Base-by-base conservation (phyloP, 2,329 filamentous ascomycete species). In the Penicillium sp. region DNA sequence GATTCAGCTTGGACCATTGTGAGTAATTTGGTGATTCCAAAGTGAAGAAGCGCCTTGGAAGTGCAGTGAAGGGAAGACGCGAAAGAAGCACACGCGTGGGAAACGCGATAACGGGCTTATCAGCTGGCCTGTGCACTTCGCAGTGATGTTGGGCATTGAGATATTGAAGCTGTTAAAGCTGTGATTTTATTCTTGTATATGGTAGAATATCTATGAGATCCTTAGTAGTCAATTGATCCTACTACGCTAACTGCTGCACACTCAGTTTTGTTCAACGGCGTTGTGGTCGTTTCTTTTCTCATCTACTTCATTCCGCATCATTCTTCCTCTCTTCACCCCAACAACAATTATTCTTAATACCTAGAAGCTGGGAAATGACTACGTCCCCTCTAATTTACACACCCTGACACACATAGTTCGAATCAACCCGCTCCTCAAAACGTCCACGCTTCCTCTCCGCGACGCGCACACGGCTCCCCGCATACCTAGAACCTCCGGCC, bases 1-100 rank as follows among this genome's bases (percentile, higher is more conserved):
- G 79, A 81, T 66, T 81, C 79, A 54, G 78, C 77, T 66, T 80
- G 75, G 21, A 65, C 71, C 77, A 79, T 79, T 71, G 57, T 47
- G 50, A 42, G 35, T n/a, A 21, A 48, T 25, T 25, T 25, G 29
- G 45, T 47, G 46, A 25, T 49, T 35, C 6, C 19, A 49, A 46
- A 41, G 31, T 54, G 21, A 25, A 21, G 21, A 25, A 21, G 17
- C 13, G 29, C 12, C 31, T 33, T 33, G 31, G 31, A 55, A 53
- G 35, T 25, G 54, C 51, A 47, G 15, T 50, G 50, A 59, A 57
- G 54, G 45, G 55, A 40, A 66, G 61, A 71, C 70, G 69, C 69
- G 70, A 68, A 67, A 65, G 58, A 63, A 52, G 56, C 58, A 25
- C 25, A 70, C 70, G 70, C 69, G 71, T 68, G 63, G 46, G 54